Evolutionary conservation across 2,329 filamentous ascomycete genomes (phyloP), one percentile per base, ranked within the genome.

Genomic region (Diaporthe sp.): DNA sequence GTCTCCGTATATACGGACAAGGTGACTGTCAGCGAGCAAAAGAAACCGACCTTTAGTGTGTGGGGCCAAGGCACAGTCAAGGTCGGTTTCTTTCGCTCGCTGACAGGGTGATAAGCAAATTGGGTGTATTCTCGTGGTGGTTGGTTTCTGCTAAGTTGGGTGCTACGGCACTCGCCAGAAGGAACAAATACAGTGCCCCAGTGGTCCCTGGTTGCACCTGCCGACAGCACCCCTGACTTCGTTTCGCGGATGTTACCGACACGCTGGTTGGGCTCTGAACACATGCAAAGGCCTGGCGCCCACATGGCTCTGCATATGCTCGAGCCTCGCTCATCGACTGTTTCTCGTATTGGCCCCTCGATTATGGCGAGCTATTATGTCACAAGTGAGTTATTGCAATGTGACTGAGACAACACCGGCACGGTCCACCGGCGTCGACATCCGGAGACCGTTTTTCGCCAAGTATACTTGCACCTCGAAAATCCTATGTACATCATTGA

Each of bases 341-440:
- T 61, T 45, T 30, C 25, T 8, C 22, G 9, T 19, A 42, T 4
- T 61, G 57, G n/a, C 0, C 7, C 40, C 4, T 42, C 17, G 15
- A 4, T 7, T 38, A 64, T 45, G 40, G 25, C 40, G 25, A 64
- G 60, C 60, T 64, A 64, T 45, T 64, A 64, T 45, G 60, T 64
- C 30, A 64, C 25, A 22, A 45, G 30, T 19, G 38, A 45, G 40
- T 64, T 45, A n/a, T 64, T 45, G 60, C 60, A 64, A 45, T 64
- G 60, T 30, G 38, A 22, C 15, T 64, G 60, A 64, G 60, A 64
- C 60, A 64, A 22, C 3, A 22, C 19, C 10, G 40, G 17, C 25
- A 17, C 60, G 17, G 45, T 33, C n/a, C 58, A 61, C 28, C 38
- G 58, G 38, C n/a, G 17, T 10, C 42, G 12, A 10, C 22, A 8